Evolutionary conservation across 768 basidiomycete species (phyloP), one percentile per base, ranked within the genome.

Genomic region (Pleurotus tuoliensis): DNA sequence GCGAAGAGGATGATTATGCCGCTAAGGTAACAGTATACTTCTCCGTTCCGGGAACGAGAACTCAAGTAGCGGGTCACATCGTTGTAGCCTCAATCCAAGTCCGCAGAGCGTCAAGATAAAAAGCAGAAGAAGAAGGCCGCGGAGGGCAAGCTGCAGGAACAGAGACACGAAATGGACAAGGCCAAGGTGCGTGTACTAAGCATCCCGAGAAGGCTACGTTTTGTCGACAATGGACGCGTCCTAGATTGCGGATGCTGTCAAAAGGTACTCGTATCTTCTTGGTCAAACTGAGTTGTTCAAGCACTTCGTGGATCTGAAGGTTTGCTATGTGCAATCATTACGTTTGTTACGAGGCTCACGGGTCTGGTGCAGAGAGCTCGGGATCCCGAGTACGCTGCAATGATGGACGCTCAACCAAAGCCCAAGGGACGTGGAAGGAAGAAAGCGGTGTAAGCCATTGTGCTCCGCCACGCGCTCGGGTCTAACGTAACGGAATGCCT

Each of bases 211-310:
- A 57, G 25, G 30, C 30, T 52, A 11, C 30, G 58, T n/a, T 55
- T 20, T 45, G 30, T 11, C 11, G 30, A 34, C 30, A 34, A 34
- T 56, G 52, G 47, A 63, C 64, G 46, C 15, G 38, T 45, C 53
- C 18, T 61, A 98, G 93, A 81, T 94, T 40, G 75, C 92, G 16
- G 95, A 98, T 66, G 92, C 94, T 8, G 91, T 98, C 59, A 98
- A 98, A 69, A 88, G 94, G 15, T 98, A 98, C 67, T 92, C 91
- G 2, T 98, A 98, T 71, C 83, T 98, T n/a, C 81, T 99, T 1
- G 97, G 97, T 6, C 95, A 99, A 69, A 98, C 96, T 0, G 97
- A 98, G 62, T 79, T 98, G 16, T 99, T 99, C 79, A 93, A 94
- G 63, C 96, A 98, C 70, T 98, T 98, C 67, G 92, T 98, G 5